Evolutionary conservation across 768 basidiomycete species (phyloP).

Genomic region (Auricularia auricula-judae): DNA sequence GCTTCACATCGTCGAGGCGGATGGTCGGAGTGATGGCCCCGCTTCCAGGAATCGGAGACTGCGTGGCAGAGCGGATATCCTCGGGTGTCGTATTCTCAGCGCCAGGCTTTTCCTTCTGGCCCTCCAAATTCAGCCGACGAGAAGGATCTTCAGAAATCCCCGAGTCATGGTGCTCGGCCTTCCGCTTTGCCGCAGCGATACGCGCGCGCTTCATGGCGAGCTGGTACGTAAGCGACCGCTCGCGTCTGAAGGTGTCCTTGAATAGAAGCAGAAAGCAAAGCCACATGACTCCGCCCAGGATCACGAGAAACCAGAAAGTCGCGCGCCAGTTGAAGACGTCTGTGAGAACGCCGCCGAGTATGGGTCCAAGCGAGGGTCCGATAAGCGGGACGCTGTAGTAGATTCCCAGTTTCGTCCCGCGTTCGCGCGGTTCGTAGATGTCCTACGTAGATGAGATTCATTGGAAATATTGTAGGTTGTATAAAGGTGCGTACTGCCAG

Average conservation of each 20-base stretch:
- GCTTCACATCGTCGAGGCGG: conserved; percentile 26
- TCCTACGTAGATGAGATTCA: conserved; percentile 23
- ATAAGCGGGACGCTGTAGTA: conserved; percentile 37
- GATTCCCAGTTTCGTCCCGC: conserved; percentile 70
- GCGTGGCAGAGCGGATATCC: conserved; percentile 4
- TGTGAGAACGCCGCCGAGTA: conserved; percentile 60
- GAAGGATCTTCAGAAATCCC: conserved; percentile 10
- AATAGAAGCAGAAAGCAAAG: conserved; percentile 55
- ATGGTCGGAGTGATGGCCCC: neutral
- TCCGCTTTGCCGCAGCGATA: conserved; percentile 9
- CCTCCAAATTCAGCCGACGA: conserved; percentile 8
- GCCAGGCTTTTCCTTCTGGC: neutral
- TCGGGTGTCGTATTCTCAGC: neutral
- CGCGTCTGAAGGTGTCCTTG: conserved; percentile 72
- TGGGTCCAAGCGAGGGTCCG: conserved; percentile 46
- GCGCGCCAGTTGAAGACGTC: conserved; percentile 66
- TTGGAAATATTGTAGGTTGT: neutral
- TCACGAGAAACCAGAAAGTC: conserved; percentile 72
- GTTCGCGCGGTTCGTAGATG: conserved; percentile 61
- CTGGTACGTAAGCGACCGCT: conserved; percentile 76
- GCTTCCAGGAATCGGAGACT: conserved; percentile 6
- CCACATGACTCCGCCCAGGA: conserved; percentile 44
- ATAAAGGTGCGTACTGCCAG: conserved; percentile 30
- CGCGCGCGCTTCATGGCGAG: conserved; percentile 36
- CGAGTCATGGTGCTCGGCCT: conserved; percentile 12